phyloP scores from a whole-genome alignment of 2,329 filamentous ascomycete genomes.

The Aquanectria penicillioides region DNA sequence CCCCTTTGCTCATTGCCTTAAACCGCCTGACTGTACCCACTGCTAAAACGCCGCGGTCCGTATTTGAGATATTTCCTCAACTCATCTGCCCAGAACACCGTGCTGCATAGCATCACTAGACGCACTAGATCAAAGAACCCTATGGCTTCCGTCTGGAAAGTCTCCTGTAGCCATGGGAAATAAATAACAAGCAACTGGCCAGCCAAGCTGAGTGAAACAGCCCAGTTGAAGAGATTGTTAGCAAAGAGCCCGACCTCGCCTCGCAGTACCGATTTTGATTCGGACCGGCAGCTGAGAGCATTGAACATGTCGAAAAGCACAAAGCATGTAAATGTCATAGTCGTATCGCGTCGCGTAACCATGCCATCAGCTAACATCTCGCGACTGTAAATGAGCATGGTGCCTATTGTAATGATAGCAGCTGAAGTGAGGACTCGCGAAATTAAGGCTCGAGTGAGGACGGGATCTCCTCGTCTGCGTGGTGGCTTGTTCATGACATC shows the following conservation, averaged over 20 bases:
- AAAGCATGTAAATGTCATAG: constrained; percentile 99
- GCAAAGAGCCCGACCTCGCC: constrained; percentile 86
- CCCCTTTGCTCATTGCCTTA: constrained; percentile 45
- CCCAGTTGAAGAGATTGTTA: constrained; percentile 97
- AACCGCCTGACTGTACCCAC: constrained; percentile 73
- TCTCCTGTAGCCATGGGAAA: constrained; percentile 89
- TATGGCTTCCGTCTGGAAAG: constrained; percentile 95
- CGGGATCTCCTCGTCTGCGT: constrained; percentile 83
- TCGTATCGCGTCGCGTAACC: constrained; percentile 93
- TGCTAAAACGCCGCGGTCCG: constrained; percentile 65
- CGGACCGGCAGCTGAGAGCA: constrained; percentile 90
- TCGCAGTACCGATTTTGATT: constrained; percentile 86
- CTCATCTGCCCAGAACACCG: constrained; percentile 96
- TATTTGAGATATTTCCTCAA: constrained; percentile 81
- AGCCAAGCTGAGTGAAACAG: constrained; percentile 83
- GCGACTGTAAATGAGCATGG: constrained; percentile 87
- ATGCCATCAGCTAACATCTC: constrained; percentile 91
- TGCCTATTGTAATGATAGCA: constrained; percentile 90
- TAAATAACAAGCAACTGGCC: constrained; percentile 95
- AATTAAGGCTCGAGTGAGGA: constrained; percentile 86
- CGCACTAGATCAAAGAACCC: constrained; percentile 77
- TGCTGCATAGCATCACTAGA: constrained; percentile 81
- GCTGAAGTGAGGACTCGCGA: constrained; percentile 88
- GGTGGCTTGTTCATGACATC: constrained; percentile 94
- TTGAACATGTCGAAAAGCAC: constrained; percentile 99